Percentiles rank a stretch among this genome's conserved stretches.
These are phyloP conservation scores for Psilocybe sp. DNA, from an alignment of 768 basidiomycete species.

Conservation along the genomic window DNA sequence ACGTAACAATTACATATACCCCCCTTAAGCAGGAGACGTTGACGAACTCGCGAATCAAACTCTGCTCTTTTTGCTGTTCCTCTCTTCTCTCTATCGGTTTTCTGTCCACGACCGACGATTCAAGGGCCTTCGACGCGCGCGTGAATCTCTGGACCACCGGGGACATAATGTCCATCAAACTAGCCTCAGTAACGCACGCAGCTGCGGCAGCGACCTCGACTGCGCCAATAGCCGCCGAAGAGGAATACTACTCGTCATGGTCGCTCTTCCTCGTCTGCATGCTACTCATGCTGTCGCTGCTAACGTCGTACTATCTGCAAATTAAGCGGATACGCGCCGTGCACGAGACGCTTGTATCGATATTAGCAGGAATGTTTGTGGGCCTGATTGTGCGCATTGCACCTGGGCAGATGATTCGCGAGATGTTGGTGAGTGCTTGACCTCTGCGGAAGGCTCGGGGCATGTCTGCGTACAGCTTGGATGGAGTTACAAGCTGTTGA, in stretches of 20 bases:
- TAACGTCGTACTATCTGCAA: constrained; percentile 97
- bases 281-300: constrained; percentile 90
- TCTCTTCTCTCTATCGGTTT: no score
- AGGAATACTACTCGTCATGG: constrained; percentile 91
- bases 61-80: no score
- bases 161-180: constrained; percentile 30
- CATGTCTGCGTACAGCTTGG: not conserved
- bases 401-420: constrained; percentile 91
- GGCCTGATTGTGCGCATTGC: constrained; percentile 87
- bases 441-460: not conserved
- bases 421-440: constrained; percentile 82
- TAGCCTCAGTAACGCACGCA: constrained; percentile 31
- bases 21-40: no score
- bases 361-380: constrained; percentile 95
- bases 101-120: no score
- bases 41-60: no score
- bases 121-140: no score
- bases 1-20: no score
- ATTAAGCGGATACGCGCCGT: constrained; percentile 93
- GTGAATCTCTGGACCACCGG: constrained; percentile 6
- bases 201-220: constrained; percentile 28
- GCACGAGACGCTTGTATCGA: constrained; percentile 94
- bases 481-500: not conserved
- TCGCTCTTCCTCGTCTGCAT: constrained; percentile 91
- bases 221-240: constrained; percentile 58